These are phyloP conservation scores for Xylariaceae sp. DNA, from an alignment of 2,329 filamentous ascomycete genomes.

Conservation along the genomic window DNA sequence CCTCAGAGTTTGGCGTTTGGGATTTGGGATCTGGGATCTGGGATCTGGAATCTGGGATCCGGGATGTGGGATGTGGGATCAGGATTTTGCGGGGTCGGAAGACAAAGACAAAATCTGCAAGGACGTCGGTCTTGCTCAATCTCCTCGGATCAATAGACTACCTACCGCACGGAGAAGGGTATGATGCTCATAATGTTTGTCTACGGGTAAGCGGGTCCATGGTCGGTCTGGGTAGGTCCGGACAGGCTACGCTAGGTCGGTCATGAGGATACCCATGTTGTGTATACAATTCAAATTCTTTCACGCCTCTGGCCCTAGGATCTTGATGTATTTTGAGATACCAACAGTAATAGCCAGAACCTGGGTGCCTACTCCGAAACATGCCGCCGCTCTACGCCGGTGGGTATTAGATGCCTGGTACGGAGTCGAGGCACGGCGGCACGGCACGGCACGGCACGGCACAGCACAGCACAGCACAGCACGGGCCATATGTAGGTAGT, in stretches of 20 bases:
- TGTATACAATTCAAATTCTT: constrained; percentile 4
- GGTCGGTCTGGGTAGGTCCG: background rate
- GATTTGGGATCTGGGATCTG: background rate
- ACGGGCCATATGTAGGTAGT: too few relatives aligned
- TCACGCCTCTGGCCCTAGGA: background rate
- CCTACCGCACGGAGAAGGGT: background rate
- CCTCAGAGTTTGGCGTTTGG: constrained; percentile 16
- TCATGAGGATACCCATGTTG: background rate
- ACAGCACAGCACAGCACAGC: too few relatives aligned
- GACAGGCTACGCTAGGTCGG: background rate
- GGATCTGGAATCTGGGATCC: too few relatives aligned
- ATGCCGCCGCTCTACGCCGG: background rate
- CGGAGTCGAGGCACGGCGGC: too few relatives aligned
- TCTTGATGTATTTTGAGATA: background rate
- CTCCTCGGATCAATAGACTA: background rate
- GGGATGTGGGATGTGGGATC: too few relatives aligned
- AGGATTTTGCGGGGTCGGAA: too few relatives aligned
- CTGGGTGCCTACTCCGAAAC: background rate
- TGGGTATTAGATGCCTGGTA: too few relatives aligned
- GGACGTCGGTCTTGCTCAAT: background rate
- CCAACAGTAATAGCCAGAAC: background rate
- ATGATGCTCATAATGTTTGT: constrained; percentile 7
- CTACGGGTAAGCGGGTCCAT: background rate
- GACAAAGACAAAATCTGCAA: background rate
- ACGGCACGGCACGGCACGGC: too few relatives aligned